Percentiles rank a stretch among this genome's conserved stretches.
Conservation (phyloP, 192 early-diverging fungal genomes). For the Thamnidium elegans region DNA sequence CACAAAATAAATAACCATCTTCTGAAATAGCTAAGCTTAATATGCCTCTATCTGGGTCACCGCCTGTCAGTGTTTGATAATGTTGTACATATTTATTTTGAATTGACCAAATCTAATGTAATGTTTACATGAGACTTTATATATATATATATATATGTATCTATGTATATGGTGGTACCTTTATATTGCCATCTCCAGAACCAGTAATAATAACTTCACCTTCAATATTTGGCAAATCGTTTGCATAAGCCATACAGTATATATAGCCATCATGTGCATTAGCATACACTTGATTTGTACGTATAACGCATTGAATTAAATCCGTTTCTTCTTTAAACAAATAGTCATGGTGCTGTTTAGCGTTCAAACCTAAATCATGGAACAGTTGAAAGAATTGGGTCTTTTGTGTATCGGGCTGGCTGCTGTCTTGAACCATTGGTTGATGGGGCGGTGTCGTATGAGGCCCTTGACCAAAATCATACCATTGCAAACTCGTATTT, state of each 20-base stretch:
- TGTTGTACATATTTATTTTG: conserved; percentile 19
- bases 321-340: conserved; percentile 26
- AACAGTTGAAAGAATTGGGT: conserved; percentile 28
- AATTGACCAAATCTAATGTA: conserved; percentile 28
- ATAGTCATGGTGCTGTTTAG: not conserved
- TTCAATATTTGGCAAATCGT: conserved; percentile 42
- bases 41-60: conserved; percentile 46
- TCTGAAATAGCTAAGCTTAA: conserved; percentile 59
- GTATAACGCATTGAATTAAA: conserved; percentile 53
- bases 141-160: not conserved
- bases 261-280: conserved; percentile 74
- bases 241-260: conserved; percentile 54
- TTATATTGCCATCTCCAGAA: conserved; percentile 63
- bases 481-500: conserved; percentile 67
- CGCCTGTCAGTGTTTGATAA: conserved; percentile 24
- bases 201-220: conserved; percentile 52
- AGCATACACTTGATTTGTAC: conserved; percentile 43
- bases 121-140: not conserved
- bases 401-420: conserved; percentile 21
- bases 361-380: not conserved
- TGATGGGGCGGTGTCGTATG: not conserved
- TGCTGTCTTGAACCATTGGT: conserved; percentile 13
- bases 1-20: conserved; percentile 67
- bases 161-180: conserved; percentile 26
- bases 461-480: not conserved